These are phyloP conservation scores for Kwoniella shandongensis DNA, from an alignment of 768 basidiomycete genomes.

Conservation along the genomic window DNA sequence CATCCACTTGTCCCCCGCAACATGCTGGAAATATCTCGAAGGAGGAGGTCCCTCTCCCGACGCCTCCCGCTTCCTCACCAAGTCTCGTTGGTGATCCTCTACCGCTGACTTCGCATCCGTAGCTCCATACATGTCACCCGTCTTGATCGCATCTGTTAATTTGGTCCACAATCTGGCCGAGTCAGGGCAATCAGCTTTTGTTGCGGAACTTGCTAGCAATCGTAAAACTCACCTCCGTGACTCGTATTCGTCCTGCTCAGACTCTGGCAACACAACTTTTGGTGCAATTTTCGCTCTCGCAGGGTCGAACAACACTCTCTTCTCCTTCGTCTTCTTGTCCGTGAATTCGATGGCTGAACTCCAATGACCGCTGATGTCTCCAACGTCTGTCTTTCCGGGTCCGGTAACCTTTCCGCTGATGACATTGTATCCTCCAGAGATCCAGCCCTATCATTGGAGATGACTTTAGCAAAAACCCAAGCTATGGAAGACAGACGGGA, in stretches of 20 bases:
- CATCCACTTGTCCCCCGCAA: constrained; percentile 71
- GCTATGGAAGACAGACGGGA: neutral
- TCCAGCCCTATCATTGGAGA: constrained; percentile 72
- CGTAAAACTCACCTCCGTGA: constrained; percentile 66
- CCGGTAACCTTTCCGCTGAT: constrained; percentile 76
- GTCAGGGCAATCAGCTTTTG: neutral
- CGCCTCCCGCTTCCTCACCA: constrained; percentile 71
- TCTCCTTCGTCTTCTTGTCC: constrained; percentile 64
- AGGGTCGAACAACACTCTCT: constrained; percentile 81
- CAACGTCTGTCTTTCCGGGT: constrained; percentile 63
- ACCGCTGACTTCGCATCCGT: constrained; percentile 84
- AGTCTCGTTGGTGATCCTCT: constrained; percentile 87
- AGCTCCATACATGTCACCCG: constrained; percentile 91
- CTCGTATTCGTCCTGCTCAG: constrained; percentile 85
- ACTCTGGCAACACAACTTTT: constrained; percentile 81
- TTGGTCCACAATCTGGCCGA: constrained; percentile 71
- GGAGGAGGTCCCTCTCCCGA: constrained; percentile 63
- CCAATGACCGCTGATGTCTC: constrained; percentile 89
- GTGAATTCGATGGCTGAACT: constrained; percentile 84
- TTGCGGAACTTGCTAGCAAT: neutral
- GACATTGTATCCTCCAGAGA: constrained; percentile 93
- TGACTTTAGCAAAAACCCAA: neutral
- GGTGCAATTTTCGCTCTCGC: constrained; percentile 69
- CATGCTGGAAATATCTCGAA: constrained; percentile 77
- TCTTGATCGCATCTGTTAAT: constrained; percentile 78